phyloP scores from a whole-genome alignment of 2,329 filamentous ascomycete genomes.

The Scopulariopsis brevicaulis region DNA sequence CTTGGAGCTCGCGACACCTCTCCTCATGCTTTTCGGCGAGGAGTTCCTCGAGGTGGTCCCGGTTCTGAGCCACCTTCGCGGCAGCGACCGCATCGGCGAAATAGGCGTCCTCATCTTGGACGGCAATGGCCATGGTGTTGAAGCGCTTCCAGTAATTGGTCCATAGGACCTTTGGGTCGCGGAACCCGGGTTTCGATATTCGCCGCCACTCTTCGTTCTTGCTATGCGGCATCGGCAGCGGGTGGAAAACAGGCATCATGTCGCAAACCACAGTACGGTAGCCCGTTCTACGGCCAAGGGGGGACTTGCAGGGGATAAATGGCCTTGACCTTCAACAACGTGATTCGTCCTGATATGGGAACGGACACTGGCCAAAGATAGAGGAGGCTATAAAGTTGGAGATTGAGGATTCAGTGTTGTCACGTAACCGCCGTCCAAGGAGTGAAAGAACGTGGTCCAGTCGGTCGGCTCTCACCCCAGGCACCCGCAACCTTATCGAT shows the following conservation, averaged over 20 bases:
- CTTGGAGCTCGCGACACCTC: constrained; percentile 3
- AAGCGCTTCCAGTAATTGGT: constrained; percentile 6
- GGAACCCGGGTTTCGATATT: constrained; percentile 5
- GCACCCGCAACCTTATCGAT: too few relatives aligned
- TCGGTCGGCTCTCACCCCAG: too few relatives aligned
- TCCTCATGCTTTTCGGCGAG: constrained; percentile 3
- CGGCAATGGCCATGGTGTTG: constrained; percentile 7
- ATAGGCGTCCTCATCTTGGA: constrained; percentile 6
- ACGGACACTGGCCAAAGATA: too few relatives aligned
- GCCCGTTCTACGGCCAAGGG: too few relatives aligned
- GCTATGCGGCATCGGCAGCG: background rate
- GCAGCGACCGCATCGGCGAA: constrained; percentile 7
- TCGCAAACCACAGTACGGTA: background rate
- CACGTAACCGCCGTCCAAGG: too few relatives aligned
- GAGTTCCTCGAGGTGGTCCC: constrained; percentile 5
- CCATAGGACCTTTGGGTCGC: constrained; percentile 2
- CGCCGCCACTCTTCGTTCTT: constrained; percentile 4
- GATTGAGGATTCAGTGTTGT: too few relatives aligned
- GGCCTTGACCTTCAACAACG: too few relatives aligned
- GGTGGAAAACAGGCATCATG: constrained; percentile 3
- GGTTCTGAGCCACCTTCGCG: constrained; percentile 4
- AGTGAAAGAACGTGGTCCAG: too few relatives aligned
- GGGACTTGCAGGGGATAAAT: too few relatives aligned
- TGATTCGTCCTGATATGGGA: too few relatives aligned
- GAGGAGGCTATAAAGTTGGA: too few relatives aligned